phyloP scores from a whole-genome alignment of 73 alveolate genomes.

The Effrenium voratum region DNA sequence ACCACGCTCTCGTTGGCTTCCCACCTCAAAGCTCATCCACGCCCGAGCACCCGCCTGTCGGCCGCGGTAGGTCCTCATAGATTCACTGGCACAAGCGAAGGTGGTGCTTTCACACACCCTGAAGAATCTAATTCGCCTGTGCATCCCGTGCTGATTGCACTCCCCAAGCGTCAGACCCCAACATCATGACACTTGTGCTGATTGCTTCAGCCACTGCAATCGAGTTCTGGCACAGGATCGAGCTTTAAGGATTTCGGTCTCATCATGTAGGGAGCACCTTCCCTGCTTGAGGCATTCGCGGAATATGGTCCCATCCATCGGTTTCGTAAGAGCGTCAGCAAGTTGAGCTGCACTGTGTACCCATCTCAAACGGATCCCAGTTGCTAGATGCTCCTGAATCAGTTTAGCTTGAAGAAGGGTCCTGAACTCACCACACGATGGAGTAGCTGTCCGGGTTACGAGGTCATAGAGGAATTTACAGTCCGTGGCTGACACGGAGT shows the following conservation, averaged over 20 bases:
- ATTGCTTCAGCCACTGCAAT: neutral
- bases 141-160: too few species aligned
- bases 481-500: neutral
- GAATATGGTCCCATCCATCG: neutral
- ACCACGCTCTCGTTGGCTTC: too few species aligned
- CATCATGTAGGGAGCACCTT: neutral
- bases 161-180: too few species aligned
- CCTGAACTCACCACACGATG: neutral
- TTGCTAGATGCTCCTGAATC: neutral
- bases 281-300: neutral
- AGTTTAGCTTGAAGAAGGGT: neutral
- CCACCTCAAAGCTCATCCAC: too few species aligned
- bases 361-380: neutral
- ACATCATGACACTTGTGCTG: too few species aligned
- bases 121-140: too few species aligned
- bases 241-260: neutral
- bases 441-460: neutral
- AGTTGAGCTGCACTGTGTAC: neutral
- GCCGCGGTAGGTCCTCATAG: too few species aligned
- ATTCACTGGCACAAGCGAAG: too few species aligned
- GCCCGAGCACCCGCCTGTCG: too few species aligned
- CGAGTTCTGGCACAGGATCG: neutral
- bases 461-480: neutral
- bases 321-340: neutral
- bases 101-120: too few species aligned